A percentile compares a stretch with the other conserved stretches of the same genome.
Evolutionary conservation across 2,329 filamentous ascomycete genomes (phyloP).

Genomic region (Laburnicola sp.): DNA sequence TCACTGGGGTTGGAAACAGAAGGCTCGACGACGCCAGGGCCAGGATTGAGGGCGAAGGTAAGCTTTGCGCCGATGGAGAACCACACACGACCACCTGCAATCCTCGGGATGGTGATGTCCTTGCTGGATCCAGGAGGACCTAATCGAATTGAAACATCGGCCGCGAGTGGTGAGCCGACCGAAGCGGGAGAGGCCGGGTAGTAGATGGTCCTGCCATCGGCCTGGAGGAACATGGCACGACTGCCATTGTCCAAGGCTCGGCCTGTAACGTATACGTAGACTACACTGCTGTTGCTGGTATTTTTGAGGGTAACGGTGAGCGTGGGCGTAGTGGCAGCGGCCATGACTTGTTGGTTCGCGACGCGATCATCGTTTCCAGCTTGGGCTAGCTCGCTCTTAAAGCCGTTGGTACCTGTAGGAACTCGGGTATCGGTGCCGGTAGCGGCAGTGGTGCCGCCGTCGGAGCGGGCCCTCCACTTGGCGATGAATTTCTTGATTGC

Average conservation of each 20-base stretch:
- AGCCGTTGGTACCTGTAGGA: neutral
- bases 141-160: constrained; percentile 65
- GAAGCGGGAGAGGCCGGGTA: constrained; percentile 62
- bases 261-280: constrained; percentile 73
- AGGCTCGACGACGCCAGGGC: constrained; percentile 74
- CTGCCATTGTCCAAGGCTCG: constrained; percentile 64
- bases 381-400: constrained; percentile 9
- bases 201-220: constrained; percentile 68
- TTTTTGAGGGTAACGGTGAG: constrained; percentile 68
- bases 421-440: neutral
- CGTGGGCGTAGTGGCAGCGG: constrained; percentile 42
- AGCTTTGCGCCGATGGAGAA: constrained; percentile 64
- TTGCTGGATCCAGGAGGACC: constrained; percentile 63
- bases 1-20: constrained; percentile 66
- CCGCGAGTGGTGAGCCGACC: constrained; percentile 56
- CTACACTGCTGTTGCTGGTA: constrained; percentile 61
- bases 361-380: constrained; percentile 1
- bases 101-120: constrained; percentile 67
- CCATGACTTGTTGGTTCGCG: constrained; percentile 21
- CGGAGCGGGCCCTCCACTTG: constrained; percentile 24
- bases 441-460: constrained; percentile 12
- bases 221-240: constrained; percentile 62
- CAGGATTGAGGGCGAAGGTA: constrained; percentile 71
- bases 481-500: constrained; percentile 32
- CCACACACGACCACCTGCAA: constrained; percentile 73